Evolutionary conservation across 192 early-diverging fungal genomes (phyloP).

Genomic region (Backusella parvicylindrica): DNA sequence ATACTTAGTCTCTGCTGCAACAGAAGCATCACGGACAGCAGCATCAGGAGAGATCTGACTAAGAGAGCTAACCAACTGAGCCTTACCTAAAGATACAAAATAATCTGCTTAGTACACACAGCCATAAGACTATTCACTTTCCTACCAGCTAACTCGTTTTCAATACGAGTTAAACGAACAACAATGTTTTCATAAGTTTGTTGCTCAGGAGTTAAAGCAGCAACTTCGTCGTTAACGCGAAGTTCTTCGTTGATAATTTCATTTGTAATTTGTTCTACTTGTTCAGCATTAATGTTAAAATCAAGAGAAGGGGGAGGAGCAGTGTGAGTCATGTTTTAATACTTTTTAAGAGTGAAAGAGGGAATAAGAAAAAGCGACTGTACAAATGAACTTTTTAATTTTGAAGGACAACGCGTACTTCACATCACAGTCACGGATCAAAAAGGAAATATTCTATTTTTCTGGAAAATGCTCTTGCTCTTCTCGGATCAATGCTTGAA

Average conservation of each 20-base stretch:
- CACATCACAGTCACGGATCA: not conserved
- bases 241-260: conserved; percentile 24
- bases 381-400: not conserved
- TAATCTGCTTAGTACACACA: not conserved
- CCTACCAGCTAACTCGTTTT: conserved; percentile 30
- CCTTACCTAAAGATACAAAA: not conserved
- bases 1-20: conserved; percentile 56
- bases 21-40: conserved; percentile 63
- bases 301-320: conserved; percentile 29
- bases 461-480: not conserved
- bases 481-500: too few relatives aligned
- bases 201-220: conserved; percentile 30
- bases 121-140: not conserved
- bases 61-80: conserved; percentile 14
- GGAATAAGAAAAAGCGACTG: not conserved
- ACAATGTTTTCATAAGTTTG: conserved; percentile 40
- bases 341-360: not conserved
- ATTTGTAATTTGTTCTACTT: conserved; percentile 13
- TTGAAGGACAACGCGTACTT: not conserved
- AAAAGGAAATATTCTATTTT: not conserved
- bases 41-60: conserved; percentile 43
- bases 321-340: not conserved
- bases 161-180: conserved; percentile 24
- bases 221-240: conserved; percentile 29
- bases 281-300: conserved; percentile 23